Evolutionary conservation across 306 rosid species (phyloP), one percentile per base, ranked within the genome.

Genomic region (Pueraria montana): DNA sequence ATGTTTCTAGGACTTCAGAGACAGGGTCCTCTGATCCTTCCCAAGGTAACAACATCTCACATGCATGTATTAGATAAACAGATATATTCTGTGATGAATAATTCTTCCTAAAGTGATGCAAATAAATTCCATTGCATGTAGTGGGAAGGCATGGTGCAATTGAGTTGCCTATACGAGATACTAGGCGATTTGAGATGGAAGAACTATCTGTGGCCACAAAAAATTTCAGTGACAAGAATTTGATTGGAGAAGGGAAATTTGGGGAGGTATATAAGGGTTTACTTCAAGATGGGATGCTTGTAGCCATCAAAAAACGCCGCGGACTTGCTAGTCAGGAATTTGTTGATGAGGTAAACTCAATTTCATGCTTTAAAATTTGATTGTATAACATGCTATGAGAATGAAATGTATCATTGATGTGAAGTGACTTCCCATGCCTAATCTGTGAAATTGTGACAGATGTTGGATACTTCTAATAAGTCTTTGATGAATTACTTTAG

Each of bases 11-110:
- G 86, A 90, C 94, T 84, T 93, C 98, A 11, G 98, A 95, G 90
- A 95, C 97, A 23, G 98, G 90, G 2, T 95, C 98, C 34, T 95
- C 98, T 83, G 97, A 95, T 86, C 98, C 92, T 23, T 95, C 98
- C 64, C 98, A 88, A 90, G 97, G 98, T 95, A 87, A 84, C 72
- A 23, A 83, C 75, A 27, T 82, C 55, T 76, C 27, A 34, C 26
- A 64, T 49, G 24, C 32, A 36, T 61, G 62, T 61, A 43, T 58
- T 42, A 36, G 42, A 48, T 26, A 24, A 14, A 46, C 46, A 14
- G 0, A 34, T 66, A 34, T 24, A 14, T 76, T 71, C 18, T 34
- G 2, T 64, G 6, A 46, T 42, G 69, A 43, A 73, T 30, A 52
- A 18, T 27, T 32, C n/a, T 78, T 61, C 63, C 74, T 50, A 9